Conservation (phyloP, 257 asterid species). For the Solanum rostratum region DNA sequence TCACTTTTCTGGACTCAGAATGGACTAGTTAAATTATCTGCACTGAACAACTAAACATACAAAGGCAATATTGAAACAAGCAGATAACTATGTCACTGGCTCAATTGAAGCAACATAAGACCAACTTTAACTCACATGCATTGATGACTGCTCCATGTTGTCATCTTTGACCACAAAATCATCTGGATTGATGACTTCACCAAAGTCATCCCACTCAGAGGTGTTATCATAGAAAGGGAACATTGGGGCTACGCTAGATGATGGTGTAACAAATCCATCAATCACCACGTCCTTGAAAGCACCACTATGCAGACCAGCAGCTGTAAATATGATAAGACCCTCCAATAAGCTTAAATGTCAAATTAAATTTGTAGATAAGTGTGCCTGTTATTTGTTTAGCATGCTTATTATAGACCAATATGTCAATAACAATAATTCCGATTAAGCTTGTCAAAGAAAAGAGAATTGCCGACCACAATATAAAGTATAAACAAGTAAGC, state of each 20-base stretch:
- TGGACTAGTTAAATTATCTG: not conserved
- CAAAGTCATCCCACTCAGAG: conserved; percentile 95
- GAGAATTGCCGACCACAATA: no score
- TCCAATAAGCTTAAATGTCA: not conserved
- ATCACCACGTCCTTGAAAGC: conserved; percentile 73
- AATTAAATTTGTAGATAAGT: not conserved
- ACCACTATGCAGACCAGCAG: conserved; percentile 42
- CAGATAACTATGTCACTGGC: not conserved
- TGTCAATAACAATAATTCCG: no score
- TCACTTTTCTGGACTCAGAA: not conserved
- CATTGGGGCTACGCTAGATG: conserved; percentile 80
- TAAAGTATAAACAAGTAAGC: no score
- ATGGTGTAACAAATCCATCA: conserved; percentile 81
- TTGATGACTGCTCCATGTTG: conserved; percentile 49
- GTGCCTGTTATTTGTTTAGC: not conserved
- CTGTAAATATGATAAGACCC: conserved; percentile 30
- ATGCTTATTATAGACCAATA: not conserved
- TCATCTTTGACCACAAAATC: conserved; percentile 72
- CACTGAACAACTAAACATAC: not conserved
- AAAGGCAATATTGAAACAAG: not conserved
- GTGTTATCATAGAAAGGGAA: conserved; percentile 69
- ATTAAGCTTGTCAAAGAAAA: no score
- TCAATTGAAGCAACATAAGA: not conserved
- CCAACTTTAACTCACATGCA: conserved; percentile 38
- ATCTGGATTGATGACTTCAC: conserved; percentile 94